phyloP scores from a whole-genome alignment of 2,329 filamentous ascomycete genomes.

The Sarocladiaceae sp. region DNA sequence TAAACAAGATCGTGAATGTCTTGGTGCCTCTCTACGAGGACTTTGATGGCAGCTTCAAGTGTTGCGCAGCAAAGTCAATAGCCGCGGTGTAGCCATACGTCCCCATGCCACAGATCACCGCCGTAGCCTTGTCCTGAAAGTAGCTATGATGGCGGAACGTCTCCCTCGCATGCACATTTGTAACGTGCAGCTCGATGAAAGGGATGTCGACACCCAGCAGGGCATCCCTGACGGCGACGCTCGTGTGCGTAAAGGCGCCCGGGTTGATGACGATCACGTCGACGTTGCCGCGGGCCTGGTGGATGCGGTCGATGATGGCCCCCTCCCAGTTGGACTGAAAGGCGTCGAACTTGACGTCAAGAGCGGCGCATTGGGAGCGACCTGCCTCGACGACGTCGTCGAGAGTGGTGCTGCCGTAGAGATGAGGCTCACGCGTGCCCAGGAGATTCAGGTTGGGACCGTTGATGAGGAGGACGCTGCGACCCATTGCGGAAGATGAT shows the following conservation, averaged over 20 bases:
- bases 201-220: conserved; percentile 59
- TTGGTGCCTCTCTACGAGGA: not conserved
- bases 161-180: conserved; percentile 66
- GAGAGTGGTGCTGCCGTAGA: conserved; percentile 57
- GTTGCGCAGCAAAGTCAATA: conserved; percentile 35
- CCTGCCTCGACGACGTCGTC: conserved; percentile 22
- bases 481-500: not conserved
- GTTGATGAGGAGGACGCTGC: conserved; percentile 50
- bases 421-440: conserved; percentile 54
- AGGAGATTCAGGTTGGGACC: conserved; percentile 62
- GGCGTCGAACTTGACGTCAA: conserved; percentile 27
- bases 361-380: not conserved
- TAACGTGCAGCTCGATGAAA: conserved; percentile 68
- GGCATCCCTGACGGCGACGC: conserved; percentile 64
- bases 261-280: conserved; percentile 68
- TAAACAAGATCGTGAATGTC: too few species aligned
- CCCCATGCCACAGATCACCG: conserved; percentile 60
- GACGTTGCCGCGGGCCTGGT: conserved; percentile 34
- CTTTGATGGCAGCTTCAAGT: not conserved
- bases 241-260: conserved; percentile 66
- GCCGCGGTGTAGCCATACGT: conserved; percentile 50
- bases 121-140: conserved; percentile 65
- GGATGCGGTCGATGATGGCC: conserved; percentile 52
- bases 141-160: conserved; percentile 61
- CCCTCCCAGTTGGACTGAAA: conserved; percentile 63